phyloP scores from a whole-genome alignment of 1,284 basidiomycete species.

The Cryptococcus wingfieldii region DNA sequence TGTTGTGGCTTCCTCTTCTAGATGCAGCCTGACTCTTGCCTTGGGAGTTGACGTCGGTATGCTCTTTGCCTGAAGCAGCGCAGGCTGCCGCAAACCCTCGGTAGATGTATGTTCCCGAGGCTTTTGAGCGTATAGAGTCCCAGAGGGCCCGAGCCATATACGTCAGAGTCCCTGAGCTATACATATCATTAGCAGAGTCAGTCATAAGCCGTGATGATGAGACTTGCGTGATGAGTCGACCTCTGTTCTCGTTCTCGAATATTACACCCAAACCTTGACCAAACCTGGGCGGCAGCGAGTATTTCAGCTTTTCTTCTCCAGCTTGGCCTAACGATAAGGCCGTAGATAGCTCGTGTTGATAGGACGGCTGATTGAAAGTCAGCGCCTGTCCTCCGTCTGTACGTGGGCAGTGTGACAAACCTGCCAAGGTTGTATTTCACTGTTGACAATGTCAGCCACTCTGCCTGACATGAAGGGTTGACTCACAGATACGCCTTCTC shows the following conservation, averaged over 20 bases:
- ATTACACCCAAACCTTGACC: conserved; percentile 50
- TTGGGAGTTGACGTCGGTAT: conserved; percentile 7
- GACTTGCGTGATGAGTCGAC: conserved; percentile 50
- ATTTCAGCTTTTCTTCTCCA: conserved; percentile 55
- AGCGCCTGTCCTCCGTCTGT: background rate
- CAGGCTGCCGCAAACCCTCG: conserved; percentile 50
- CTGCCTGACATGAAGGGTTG: background rate
- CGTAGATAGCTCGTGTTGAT: conserved; percentile 52
- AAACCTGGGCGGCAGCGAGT: conserved; percentile 44
- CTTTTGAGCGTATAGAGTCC: conserved; percentile 42
- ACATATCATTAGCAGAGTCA: background rate
- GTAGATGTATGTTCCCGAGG: conserved; percentile 50
- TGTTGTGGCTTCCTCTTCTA: background rate
- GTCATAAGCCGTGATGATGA: background rate
- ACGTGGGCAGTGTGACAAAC: conserved; percentile 7
- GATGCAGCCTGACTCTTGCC: conserved; percentile 6
- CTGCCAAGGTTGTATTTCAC: conserved; percentile 48
- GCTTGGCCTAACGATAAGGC: conserved; percentile 51
- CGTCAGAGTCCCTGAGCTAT: conserved; percentile 39
- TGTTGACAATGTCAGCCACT: conserved; percentile 3
- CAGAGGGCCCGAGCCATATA: conserved; percentile 45
- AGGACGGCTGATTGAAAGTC: conserved; percentile 45
- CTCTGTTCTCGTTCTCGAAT: conserved; percentile 52
- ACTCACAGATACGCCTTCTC: conserved; percentile 51
- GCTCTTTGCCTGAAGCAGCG: conserved; percentile 26